These are phyloP conservation scores for Selenicereus undatus DNA, from an alignment of 148 eudicot species.

Conservation along the genomic window DNA sequence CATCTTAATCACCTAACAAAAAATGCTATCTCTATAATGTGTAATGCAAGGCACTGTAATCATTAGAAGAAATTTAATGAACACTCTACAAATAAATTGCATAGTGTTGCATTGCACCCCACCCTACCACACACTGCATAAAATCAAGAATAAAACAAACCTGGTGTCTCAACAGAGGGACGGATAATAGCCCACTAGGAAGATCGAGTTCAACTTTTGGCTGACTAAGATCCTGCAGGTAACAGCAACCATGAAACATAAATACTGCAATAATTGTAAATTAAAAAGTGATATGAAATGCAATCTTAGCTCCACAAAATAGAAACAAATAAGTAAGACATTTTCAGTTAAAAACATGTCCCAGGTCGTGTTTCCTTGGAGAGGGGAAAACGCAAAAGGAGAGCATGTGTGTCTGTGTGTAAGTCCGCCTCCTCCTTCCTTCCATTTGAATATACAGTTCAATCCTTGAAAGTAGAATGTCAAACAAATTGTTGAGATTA, in stretches of 20 bases:
- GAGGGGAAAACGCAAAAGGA: too few species aligned
- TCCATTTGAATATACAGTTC: background rate
- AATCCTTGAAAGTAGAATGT: background rate
- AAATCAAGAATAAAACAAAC: slow-evolving; percentile 32
- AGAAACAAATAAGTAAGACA: background rate
- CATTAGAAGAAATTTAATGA: background rate
- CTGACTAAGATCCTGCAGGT: slow-evolving; percentile 77
- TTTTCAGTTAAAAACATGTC: background rate
- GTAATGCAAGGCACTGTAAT: background rate
- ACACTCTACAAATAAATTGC: background rate
- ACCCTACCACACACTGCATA: background rate
- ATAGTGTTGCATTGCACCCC: background rate
- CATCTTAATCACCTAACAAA: background rate
- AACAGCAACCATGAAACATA: slow-evolving; percentile 17
- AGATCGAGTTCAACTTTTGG: slow-evolving; percentile 56
- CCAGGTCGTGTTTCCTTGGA: background rate
- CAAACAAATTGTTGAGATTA: background rate
- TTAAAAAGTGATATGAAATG: background rate
- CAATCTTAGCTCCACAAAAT: slow-evolving; percentile 1
- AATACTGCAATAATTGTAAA: background rate
- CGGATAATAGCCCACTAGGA: slow-evolving; percentile 67
- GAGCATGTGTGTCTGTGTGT: background rate
- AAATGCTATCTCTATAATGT: background rate
- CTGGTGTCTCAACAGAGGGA: slow-evolving; percentile 91
- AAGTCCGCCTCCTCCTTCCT: background rate